Evolutionary conservation across 768 basidiomycete species (phyloP).

Genomic region (Suillus brevipes): DNA sequence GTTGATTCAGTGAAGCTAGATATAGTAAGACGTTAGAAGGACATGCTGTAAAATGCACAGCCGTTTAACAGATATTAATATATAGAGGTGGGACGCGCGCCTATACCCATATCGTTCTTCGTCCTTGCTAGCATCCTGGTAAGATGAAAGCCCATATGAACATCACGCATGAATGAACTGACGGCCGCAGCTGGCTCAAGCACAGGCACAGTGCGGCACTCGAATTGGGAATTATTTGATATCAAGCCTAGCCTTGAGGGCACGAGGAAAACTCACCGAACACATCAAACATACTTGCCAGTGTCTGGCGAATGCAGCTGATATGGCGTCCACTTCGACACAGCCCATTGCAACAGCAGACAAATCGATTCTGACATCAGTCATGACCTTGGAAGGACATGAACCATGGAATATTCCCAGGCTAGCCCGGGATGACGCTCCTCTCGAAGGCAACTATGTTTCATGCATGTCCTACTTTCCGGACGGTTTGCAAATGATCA

Average conservation of each 20-base stretch:
- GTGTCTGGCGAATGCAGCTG: background rate
- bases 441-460: background rate
- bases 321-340: background rate
- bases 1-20: too few relatives aligned
- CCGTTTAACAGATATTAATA: background rate
- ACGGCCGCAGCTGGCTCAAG: background rate
- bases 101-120: background rate
- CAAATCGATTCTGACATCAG: background rate
- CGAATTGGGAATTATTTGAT: background rate
- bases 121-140: background rate
- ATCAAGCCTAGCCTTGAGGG: background rate
- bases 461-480: background rate
- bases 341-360: background rate
- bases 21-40: too few relatives aligned
- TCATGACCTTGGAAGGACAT: background rate
- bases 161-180: background rate
- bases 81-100: background rate
- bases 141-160: background rate
- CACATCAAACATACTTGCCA: background rate
- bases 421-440: too few relatives aligned
- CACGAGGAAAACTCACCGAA: background rate
- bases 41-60: background rate
- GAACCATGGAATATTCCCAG: background rate
- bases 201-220: too few relatives aligned
- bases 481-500: background rate